These are phyloP conservation scores for Opeltia flavorubescens DNA, from an alignment of 495 filamentous ascomycete species.

Conservation along the genomic window DNA sequence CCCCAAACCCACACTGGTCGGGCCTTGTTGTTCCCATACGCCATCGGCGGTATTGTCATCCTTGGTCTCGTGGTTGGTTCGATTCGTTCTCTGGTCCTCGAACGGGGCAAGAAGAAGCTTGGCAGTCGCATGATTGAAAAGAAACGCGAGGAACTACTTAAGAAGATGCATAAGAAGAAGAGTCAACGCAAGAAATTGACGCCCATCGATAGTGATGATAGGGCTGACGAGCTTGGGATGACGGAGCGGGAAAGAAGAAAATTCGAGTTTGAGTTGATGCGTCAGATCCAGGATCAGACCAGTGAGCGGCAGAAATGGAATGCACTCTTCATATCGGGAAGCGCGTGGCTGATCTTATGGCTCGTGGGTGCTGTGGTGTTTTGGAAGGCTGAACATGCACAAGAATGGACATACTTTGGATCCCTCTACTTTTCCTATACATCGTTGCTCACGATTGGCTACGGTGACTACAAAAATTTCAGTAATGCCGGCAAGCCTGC, in stretches of 20 bases:
- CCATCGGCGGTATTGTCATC: slow-evolving; percentile 65
- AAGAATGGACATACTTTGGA: slow-evolving; percentile 67
- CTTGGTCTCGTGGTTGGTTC: slow-evolving; percentile 77
- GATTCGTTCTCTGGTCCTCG: slow-evolving; percentile 65
- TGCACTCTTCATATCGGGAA: slow-evolving; percentile 46
- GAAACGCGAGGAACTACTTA: slow-evolving; percentile 42
- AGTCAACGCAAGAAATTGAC: slow-evolving; percentile 34
- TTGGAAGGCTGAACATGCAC: slow-evolving; percentile 35
- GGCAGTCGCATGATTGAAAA: slow-evolving; percentile 56
- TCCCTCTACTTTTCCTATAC: slow-evolving; percentile 71
- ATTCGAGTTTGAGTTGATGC: slow-evolving; percentile 67
- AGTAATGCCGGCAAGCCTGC: slow-evolving; percentile 64
- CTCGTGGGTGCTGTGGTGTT: slow-evolving; percentile 67
- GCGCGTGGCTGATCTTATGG: slow-evolving; percentile 62
- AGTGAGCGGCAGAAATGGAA: slow-evolving; percentile 48
- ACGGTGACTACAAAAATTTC: slow-evolving; percentile 58
- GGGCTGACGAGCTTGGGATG: slow-evolving; percentile 7
- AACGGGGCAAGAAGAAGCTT: slow-evolving; percentile 58
- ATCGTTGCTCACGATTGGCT: slow-evolving; percentile 71
- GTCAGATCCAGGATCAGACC: slow-evolving; percentile 49
- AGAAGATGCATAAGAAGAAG: slow-evolving; percentile 30
- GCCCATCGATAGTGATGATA: slow-evolving; percentile 26
- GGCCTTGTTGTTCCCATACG: slow-evolving; percentile 62
- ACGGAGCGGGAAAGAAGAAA: slow-evolving; percentile 45
- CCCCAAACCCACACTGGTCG: slow-evolving; percentile 49